Conservation (phyloP, 805 yeast species). For the Wickerhamiella cacticola region DNA sequence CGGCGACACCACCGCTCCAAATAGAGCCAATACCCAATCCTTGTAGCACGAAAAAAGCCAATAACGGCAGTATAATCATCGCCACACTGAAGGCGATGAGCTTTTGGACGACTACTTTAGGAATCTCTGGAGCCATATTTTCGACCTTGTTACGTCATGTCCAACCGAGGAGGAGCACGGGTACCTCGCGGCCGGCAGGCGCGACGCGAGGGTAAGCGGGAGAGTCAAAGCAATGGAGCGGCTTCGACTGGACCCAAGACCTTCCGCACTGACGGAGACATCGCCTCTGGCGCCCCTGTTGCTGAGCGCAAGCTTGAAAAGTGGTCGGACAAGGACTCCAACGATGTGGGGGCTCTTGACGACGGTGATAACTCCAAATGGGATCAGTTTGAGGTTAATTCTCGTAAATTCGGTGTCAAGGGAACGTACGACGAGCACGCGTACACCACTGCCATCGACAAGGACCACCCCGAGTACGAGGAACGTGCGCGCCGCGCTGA, state of each 20-base stretch:
- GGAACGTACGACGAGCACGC: conserved; percentile 74
- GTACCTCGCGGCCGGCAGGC: conserved; percentile 13
- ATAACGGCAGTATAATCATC: conserved; percentile 53
- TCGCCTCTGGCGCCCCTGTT: conserved; percentile 38
- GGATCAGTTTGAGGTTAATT: conserved; percentile 95
- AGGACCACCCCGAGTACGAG: conserved; percentile 57
- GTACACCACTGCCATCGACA: conserved; percentile 71
- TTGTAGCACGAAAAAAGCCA: conserved; percentile 39
- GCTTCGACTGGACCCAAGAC: not conserved
- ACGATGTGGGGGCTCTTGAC: conserved; percentile 14
- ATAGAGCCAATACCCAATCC: conserved; percentile 31
- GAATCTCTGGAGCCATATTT: conserved; percentile 15
- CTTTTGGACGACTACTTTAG: conserved; percentile 33
- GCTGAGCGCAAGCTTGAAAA: conserved; percentile 55
- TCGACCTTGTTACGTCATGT: conserved; percentile 13
- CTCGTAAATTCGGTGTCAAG: conserved; percentile 75
- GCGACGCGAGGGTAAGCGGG: not conserved
- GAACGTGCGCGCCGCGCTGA: conserved; percentile 60
- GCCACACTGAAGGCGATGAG: conserved; percentile 56
- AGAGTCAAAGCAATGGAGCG: not conserved
- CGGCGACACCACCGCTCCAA: conserved; percentile 61
- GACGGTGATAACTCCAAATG: conserved; percentile 35
- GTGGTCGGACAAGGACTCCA: conserved; percentile 52
- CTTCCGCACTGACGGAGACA: conserved; percentile 80
- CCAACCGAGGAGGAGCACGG: conserved; percentile 14